Conservation (phyloP, 805 yeast genomes). For the Cyberlindnera maclurae region DNA sequence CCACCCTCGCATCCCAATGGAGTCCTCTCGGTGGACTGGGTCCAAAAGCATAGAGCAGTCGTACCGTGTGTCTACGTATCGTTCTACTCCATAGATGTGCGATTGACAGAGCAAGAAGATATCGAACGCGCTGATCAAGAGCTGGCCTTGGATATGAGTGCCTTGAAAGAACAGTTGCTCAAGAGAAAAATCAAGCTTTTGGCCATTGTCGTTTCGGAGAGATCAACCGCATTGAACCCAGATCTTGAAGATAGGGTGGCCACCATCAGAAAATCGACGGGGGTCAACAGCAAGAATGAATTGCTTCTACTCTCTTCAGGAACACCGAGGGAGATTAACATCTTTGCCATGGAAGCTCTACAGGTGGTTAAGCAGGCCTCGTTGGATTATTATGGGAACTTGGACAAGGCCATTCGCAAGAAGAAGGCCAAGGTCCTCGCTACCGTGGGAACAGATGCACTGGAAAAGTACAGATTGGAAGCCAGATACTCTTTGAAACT, state of each 20-base stretch:
- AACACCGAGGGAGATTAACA: constrained; percentile 32
- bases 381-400: constrained; percentile 35
- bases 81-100: constrained; percentile 34
- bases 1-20: constrained; percentile 29
- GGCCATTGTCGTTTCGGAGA: constrained; percentile 28
- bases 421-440: constrained; percentile 26
- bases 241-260: constrained; percentile 30
- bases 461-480: constrained; percentile 10
- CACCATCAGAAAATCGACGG: constrained; percentile 34
- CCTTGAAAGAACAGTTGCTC: constrained; percentile 26
- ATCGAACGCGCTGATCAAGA: constrained; percentile 24
- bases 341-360: constrained; percentile 32
- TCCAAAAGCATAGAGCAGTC: constrained; percentile 40
- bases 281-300: constrained; percentile 38
- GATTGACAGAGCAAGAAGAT: constrained; percentile 20
- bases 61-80: constrained; percentile 43
- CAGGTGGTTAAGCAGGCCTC: constrained; percentile 34
- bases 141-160: constrained; percentile 31
- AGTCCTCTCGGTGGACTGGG: constrained; percentile 41
- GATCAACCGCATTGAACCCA: constrained; percentile 23
- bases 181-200: constrained; percentile 28
- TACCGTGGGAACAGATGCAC: constrained; percentile 1
- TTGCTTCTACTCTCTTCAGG: constrained; percentile 33
- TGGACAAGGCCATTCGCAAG: constrained; percentile 35
- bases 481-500: constrained; percentile 45